phyloP scores from a whole-genome alignment of 305 asterid species.

The Vinca major region DNA sequence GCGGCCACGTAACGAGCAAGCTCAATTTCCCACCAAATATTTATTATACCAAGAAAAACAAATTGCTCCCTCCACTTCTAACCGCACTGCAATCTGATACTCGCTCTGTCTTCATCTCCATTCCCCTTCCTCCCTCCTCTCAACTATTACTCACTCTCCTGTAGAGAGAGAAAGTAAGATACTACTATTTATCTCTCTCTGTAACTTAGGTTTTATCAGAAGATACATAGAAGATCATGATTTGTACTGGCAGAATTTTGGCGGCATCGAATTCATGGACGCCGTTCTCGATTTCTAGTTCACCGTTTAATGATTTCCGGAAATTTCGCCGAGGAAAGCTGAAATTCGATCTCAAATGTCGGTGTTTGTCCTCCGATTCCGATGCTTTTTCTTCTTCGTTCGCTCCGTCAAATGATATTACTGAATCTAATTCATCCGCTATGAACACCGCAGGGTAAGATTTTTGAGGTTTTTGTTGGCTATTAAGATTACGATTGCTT shows the following conservation, averaged over 20 bases:
- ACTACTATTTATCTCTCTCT: neutral
- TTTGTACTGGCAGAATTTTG: conserved; percentile 19
- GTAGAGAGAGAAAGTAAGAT: neutral
- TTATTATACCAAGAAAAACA: neutral
- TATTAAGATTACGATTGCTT: neutral
- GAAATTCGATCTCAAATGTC: conserved; percentile 36
- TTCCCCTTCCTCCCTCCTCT: neutral
- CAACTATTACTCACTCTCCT: neutral
- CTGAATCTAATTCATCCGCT: conserved; percentile 33
- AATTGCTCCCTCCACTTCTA: neutral
- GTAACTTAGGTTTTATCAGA: neutral
- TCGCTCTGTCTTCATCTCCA: conserved; percentile 1
- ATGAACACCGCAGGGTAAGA: conserved; percentile 39
- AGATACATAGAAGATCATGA: conserved; percentile 10
- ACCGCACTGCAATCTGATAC: neutral
- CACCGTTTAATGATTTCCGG: conserved; percentile 17
- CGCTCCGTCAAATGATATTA: conserved; percentile 28
- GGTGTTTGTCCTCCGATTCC: conserved; percentile 44
- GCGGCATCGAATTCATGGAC: conserved; percentile 18
- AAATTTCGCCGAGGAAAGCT: conserved; percentile 25
- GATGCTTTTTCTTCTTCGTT: conserved; percentile 47
- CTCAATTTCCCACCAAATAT: conserved; percentile 16
- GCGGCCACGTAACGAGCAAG: conserved; percentile 8
- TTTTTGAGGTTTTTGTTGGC: neutral
- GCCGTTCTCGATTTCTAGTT: conserved; percentile 4